These are phyloP conservation scores for Scedosporium boydii DNA, from an alignment of 2,329 filamentous ascomycete species.

Conservation along the genomic window DNA sequence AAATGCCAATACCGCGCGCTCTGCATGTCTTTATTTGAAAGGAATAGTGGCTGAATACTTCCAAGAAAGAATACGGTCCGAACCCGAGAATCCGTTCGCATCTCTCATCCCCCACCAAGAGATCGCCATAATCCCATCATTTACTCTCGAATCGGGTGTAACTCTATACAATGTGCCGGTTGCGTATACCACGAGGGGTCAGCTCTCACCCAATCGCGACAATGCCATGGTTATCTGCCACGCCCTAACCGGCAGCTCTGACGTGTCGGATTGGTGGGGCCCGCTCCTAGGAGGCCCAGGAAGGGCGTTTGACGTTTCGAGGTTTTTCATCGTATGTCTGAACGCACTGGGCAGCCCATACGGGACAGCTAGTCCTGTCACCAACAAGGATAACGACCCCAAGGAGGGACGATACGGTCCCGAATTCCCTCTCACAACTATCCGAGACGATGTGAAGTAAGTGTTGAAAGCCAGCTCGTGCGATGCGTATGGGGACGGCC, in stretches of 20 bases:
- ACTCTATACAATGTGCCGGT: conserved; percentile 67
- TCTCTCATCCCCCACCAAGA: conserved; percentile 79
- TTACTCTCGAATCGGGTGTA: conserved; percentile 87
- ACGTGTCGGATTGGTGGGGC: conserved; percentile 84
- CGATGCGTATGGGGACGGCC: neutral
- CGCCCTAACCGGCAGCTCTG: conserved; percentile 75
- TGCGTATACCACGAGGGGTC: conserved; percentile 57
- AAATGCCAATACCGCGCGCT: neutral
- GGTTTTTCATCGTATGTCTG: conserved; percentile 80
- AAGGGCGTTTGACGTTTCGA: conserved; percentile 68
- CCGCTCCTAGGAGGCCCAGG: conserved; percentile 70
- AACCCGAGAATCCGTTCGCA: conserved; percentile 88
- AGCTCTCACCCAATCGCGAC: conserved; percentile 46
- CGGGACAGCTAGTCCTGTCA: conserved; percentile 80
- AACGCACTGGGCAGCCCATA: conserved; percentile 82
- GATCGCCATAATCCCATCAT: conserved; percentile 77
- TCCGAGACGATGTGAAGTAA: conserved; percentile 90
- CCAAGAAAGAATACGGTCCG: conserved; percentile 54
- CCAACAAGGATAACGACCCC: conserved; percentile 72
- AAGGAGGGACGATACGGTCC: conserved; percentile 76
- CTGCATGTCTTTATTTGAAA: conserved; percentile 9
- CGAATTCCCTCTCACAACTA: conserved; percentile 91
- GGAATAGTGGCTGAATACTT: conserved; percentile 52
- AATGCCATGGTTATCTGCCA: conserved; percentile 74
- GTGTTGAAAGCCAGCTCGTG: conserved; percentile 18